Conservation (phyloP, 2,329 filamentous ascomycete genomes). For the Xylaria sp. region DNA sequence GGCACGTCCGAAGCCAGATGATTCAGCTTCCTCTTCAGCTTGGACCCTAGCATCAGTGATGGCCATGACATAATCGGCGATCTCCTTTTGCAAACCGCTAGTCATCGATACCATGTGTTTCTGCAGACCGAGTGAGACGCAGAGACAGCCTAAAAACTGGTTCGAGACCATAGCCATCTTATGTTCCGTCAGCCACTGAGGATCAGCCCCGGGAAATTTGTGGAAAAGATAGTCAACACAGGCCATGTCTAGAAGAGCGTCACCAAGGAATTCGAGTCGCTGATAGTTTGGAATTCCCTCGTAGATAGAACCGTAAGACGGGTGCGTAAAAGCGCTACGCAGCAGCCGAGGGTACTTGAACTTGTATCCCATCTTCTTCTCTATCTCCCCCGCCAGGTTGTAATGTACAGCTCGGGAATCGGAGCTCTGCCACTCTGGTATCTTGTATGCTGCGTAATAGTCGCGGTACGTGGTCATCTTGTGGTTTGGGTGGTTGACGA, state of each 20-base stretch:
- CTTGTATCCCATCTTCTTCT: constrained; percentile 63
- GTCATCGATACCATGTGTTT: constrained; percentile 72
- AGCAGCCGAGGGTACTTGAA: constrained; percentile 82
- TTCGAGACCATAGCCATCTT: constrained; percentile 99
- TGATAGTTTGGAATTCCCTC: constrained; percentile 90
- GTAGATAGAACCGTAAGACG: constrained; percentile 79
- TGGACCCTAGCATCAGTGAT: constrained; percentile 61
- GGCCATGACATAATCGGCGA: constrained; percentile 66
- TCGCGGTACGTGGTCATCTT: constrained; percentile 74
- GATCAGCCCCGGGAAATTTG: constrained; percentile 79
- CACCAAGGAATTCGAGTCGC: constrained; percentile 89
- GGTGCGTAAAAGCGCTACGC: constrained; percentile 87
- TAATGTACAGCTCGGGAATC: constrained; percentile 72
- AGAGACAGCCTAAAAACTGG: constrained; percentile 86
- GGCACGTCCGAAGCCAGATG: constrained; percentile 48
- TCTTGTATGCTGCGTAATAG: constrained; percentile 75
- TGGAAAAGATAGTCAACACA: constrained; percentile 86
- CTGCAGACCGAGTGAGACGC: constrained; percentile 81
- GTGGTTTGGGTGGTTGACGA: constrained; percentile 78
- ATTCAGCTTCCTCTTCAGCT: constrained; percentile 52
- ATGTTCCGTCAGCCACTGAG: constrained; percentile 97
- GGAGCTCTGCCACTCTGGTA: constrained; percentile 76
- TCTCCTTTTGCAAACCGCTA: constrained; percentile 55
- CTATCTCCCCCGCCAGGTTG: constrained; percentile 73
- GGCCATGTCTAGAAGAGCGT: constrained; percentile 69